Conservation (phyloP, 208 protist genomes). For the Wallacemonas rigidus region DNA sequence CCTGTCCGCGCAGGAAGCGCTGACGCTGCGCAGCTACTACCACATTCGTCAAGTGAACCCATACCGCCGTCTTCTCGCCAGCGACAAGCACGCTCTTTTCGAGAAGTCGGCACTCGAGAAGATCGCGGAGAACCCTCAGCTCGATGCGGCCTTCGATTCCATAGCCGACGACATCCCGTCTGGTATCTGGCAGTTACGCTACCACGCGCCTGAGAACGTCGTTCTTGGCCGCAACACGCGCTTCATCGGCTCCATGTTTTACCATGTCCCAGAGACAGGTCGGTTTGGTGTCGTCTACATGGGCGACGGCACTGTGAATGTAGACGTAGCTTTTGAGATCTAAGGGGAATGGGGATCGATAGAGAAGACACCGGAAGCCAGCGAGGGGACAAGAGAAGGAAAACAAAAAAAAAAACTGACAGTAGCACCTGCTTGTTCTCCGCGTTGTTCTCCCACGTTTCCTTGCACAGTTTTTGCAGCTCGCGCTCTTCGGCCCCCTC, state of each 20-base stretch:
- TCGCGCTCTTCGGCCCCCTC: too few relatives aligned
- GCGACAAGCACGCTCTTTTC: slow-evolving; percentile 33
- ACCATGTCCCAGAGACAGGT: slow-evolving; percentile 79
- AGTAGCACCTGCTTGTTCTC: too few relatives aligned
- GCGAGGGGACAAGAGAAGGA: too few relatives aligned
- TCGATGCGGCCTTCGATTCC: slow-evolving; percentile 75
- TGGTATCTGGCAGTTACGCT: slow-evolving; percentile 74
- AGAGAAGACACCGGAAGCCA: too few relatives aligned
- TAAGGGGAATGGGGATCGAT: slow-evolving; percentile 15
- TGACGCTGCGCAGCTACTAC: slow-evolving; percentile 82
- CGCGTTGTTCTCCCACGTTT: too few relatives aligned
- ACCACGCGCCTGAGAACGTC: slow-evolving; percentile 65
- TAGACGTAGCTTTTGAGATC: slow-evolving; percentile 78
- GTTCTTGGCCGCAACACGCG: slow-evolving; percentile 66
- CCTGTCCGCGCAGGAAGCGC: slow-evolving; percentile 6
- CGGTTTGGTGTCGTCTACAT: slow-evolving; percentile 85
- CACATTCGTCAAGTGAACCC: slow-evolving; percentile 76
- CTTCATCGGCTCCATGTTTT: slow-evolving; percentile 79
- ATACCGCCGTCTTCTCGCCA: slow-evolving; percentile 61
- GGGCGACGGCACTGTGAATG: slow-evolving; percentile 84
- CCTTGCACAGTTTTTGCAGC: background rate
- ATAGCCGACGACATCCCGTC: slow-evolving; percentile 76
- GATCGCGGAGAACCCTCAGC: slow-evolving; percentile 48
- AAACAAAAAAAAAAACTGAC: too few relatives aligned
- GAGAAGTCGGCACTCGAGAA: slow-evolving; percentile 68